Evolutionary conservation across 352 stramenopile species (phyloP).

Genomic region (Globisporangium uncinulatum): DNA sequence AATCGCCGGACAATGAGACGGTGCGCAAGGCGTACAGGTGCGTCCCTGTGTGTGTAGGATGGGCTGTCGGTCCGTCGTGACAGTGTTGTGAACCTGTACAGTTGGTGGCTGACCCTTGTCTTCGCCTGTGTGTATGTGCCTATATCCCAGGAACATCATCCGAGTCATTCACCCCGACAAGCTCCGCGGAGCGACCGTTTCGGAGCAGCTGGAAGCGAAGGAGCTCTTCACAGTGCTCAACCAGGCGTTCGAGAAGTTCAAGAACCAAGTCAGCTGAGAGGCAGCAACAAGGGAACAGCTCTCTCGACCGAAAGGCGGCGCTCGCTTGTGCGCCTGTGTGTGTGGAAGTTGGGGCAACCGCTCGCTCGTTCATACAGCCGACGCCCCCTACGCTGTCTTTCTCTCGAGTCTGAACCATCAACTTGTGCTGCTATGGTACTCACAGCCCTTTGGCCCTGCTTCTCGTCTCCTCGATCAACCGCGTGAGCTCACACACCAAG

Average conservation of each 20-base stretch:
- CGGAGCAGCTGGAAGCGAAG: conserved; percentile 81
- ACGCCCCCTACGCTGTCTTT: not conserved
- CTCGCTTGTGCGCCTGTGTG: not conserved
- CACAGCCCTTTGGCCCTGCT: conserved; percentile 9
- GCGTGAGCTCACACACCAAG: conserved; percentile 58
- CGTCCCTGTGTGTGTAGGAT: conserved; percentile 2
- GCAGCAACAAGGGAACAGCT: not conserved
- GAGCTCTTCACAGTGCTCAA: conserved; percentile 87
- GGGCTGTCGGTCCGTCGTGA: not conserved
- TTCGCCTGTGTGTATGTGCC: conserved; percentile 1
- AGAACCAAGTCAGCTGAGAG: conserved; percentile 30
- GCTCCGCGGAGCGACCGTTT: conserved; percentile 61
- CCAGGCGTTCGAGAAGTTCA: conserved; percentile 85
- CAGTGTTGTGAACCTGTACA: not conserved
- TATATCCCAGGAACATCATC: conserved; percentile 63
- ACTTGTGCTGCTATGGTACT: not conserved
- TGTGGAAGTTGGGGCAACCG: not conserved
- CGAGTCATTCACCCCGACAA: conserved; percentile 85
- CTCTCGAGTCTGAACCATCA: not conserved
- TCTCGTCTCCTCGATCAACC: conserved; percentile 34
- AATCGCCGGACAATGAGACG: conserved; percentile 76
- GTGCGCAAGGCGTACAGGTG: conserved; percentile 80
- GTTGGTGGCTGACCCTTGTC: not conserved
- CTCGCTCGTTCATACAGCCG: not conserved
- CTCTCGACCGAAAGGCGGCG: too few species aligned